Base-by-base conservation (phyloP, 2,329 filamentous ascomycete genomes). In the Trichocomaceae sp. region DNA sequence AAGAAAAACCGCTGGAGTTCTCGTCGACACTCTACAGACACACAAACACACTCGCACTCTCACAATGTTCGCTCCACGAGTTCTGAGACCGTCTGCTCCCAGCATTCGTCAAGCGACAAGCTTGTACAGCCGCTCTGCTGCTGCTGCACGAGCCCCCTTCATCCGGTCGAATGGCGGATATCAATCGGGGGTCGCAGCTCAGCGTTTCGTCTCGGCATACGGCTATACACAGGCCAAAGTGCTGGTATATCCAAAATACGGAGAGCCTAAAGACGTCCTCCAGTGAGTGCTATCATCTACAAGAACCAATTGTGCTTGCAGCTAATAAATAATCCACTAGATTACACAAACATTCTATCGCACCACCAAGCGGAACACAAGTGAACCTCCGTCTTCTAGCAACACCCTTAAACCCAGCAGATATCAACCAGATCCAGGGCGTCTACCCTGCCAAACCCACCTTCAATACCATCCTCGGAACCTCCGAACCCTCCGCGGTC, bases 351-450 rank as follows among this genome's bases (percentile, higher is more conserved):
- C 73, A 78, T 61, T 78, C 76, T 8, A 75, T 78, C 53, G 75
- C 75, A 5, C 68, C 76, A 8, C 75, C 75, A 5, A 66, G 75
- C 59, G 86, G 88, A 47, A 75, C 81, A 54, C 76, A 81, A 59
- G 75, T 95, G 62, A 90, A 92, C 53, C 78, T 99, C 57, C 89
- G 90, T 70, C 86, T 93, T 64, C 88, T 99, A 64, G 88, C 91
- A 31, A 84, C 90, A 1, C 90, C 93, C 55, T 89, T 99, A 72
- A 99, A 99, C 76, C 93, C 93, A 22, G 91, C 93, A 66, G 93
- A 99, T 75, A 88, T 99, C 72, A 99, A 99, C 78, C 92, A 92
- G 65, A 88, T 99, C 66, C 93, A 99, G 77, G 93, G 93, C 61
- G 90, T 92, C 3, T 99, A 99, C 75, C 92, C 92, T 58, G 84